phyloP scores from a whole-genome alignment of 2,329 filamentous ascomycete genomes.

The Aspergillus costaricaensis region DNA sequence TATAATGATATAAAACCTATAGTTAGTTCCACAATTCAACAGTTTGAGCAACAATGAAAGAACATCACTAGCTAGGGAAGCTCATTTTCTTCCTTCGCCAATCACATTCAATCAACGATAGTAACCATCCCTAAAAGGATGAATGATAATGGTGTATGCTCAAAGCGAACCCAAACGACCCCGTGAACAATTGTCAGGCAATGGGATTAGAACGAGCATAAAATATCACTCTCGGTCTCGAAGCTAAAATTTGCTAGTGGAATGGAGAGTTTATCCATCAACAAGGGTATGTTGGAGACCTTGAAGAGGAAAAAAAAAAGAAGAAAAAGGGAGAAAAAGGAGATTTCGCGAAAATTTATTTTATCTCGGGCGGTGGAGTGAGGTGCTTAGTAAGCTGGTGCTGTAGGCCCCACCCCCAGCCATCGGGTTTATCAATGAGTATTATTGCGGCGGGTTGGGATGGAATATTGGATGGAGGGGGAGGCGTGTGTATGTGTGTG shows the following conservation, averaged over 20 bases:
- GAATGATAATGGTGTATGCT: conserved; percentile 38
- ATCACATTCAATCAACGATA: background rate
- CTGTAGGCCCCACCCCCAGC: too few species aligned
- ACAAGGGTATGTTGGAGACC: conserved; percentile 52
- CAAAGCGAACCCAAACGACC: conserved; percentile 49
- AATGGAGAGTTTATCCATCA: conserved; percentile 36
- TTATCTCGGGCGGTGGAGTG: conserved; percentile 14
- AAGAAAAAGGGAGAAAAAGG: conserved; percentile 23
- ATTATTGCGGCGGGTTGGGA: too few species aligned
- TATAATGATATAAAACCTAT: background rate
- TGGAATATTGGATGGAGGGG: too few species aligned
- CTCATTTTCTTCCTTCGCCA: conserved; percentile 16
- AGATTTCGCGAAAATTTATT: conserved; percentile 22
- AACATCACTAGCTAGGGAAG: background rate
- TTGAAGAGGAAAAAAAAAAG: conserved; percentile 32
- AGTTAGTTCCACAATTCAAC: conserved; percentile 7
- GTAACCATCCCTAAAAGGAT: too few species aligned
- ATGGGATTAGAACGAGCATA: conserved; percentile 49
- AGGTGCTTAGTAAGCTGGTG: conserved; percentile 16
- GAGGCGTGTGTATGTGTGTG: too few species aligned
- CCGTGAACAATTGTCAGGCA: conserved; percentile 30
- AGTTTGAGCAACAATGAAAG: background rate
- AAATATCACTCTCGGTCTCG: conserved; percentile 44
- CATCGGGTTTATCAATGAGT: too few species aligned
- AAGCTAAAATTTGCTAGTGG: conserved; percentile 45